Percentiles rank a stretch among this genome's conserved stretches.
phyloP scores from a whole-genome alignment of 1,284 basidiomycete genomes.

The Vanrija sp. region DNA sequence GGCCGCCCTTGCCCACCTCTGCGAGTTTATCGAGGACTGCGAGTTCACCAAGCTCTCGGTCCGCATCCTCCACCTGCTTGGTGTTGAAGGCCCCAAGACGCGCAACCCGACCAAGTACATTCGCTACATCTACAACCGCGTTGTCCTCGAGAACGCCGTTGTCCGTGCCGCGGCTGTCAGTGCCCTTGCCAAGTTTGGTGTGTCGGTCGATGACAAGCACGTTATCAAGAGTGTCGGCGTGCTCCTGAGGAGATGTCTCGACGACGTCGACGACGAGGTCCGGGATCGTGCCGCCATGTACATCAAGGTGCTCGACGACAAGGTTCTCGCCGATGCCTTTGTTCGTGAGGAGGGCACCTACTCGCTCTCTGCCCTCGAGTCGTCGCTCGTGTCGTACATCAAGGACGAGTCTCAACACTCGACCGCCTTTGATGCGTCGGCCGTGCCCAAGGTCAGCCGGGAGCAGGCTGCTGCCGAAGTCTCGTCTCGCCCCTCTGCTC shows the following conservation, averaged over 20 bases:
- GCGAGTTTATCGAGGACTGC: constrained; percentile 99
- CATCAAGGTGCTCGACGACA: constrained; percentile 75
- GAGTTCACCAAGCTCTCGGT: constrained; percentile 99
- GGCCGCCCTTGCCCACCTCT: constrained; percentile 91
- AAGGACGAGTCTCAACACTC: constrained; percentile 67
- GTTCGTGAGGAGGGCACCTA: constrained; percentile 92
- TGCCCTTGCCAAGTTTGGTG: constrained; percentile 93
- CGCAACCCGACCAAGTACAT: constrained; percentile 97
- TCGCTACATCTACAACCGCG: constrained; percentile 99
- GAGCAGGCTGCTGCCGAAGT: constrained; percentile 81
- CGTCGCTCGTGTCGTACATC: constrained; percentile 82
- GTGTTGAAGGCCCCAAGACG: constrained; percentile 92
- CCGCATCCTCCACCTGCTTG: constrained; percentile 89
- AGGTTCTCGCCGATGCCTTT: constrained; percentile 74
- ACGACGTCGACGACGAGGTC: constrained; percentile 99
- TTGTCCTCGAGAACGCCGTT: constrained; percentile 96
- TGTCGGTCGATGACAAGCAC: constrained; percentile 71
- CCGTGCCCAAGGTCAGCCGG: constrained; percentile 85
- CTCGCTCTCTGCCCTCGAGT: constrained; percentile 78
- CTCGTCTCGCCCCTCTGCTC: constrained; percentile 66
- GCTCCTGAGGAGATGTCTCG: constrained; percentile 83
- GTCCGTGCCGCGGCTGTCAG: constrained; percentile 95
- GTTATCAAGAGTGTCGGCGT: constrained; percentile 85
- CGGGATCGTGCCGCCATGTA: constrained; percentile 96
- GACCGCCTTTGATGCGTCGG: constrained; percentile 71